A percentile compares a stretch with the other conserved stretches of the same genome.
Evolutionary conservation across 306 rosid genomes (phyloP).

Genomic region (Quillaja saponaria): DNA sequence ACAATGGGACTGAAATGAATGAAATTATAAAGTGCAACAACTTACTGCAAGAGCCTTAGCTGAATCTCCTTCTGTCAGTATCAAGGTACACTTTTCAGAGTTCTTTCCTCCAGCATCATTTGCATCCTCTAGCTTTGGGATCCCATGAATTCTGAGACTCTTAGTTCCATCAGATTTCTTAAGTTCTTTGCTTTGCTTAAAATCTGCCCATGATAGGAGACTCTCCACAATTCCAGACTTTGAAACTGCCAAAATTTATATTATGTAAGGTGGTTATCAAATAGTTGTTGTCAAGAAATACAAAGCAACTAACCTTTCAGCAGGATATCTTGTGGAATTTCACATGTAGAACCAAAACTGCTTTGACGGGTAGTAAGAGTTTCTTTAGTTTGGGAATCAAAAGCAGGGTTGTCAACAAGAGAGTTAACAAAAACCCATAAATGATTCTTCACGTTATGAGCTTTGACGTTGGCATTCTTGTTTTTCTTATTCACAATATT

Average conservation of each 20-base stretch:
- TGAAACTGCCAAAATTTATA: slow-evolving; percentile 49
- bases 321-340: slow-evolving; percentile 70
- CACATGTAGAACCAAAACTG: slow-evolving; percentile 89
- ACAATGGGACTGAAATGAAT: neutral
- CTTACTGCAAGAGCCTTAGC: slow-evolving; percentile 98
- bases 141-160: slow-evolving; percentile 78
- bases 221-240: slow-evolving; percentile 88
- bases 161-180: slow-evolving; percentile 94
- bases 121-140: slow-evolving; percentile 88
- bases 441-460: slow-evolving; percentile 87
- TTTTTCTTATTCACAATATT: slow-evolving; percentile 82
- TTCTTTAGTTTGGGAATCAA: slow-evolving; percentile 97
- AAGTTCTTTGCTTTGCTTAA: slow-evolving; percentile 81
- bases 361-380: slow-evolving; percentile 75
- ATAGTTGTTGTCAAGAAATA: neutral
- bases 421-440: slow-evolving; percentile 95
- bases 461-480: slow-evolving; percentile 87
- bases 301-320: slow-evolving; percentile 59
- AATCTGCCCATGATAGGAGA: slow-evolving; percentile 93
- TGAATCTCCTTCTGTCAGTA: slow-evolving; percentile 96
- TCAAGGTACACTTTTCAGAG: slow-evolving; percentile 87
- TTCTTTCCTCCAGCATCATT: slow-evolving; percentile 90
- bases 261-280: neutral
- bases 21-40: neutral
- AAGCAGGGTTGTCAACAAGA: slow-evolving; percentile 93